Conservation (phyloP, 805 yeast species). For the Nakazawaea laoshanensis region DNA sequence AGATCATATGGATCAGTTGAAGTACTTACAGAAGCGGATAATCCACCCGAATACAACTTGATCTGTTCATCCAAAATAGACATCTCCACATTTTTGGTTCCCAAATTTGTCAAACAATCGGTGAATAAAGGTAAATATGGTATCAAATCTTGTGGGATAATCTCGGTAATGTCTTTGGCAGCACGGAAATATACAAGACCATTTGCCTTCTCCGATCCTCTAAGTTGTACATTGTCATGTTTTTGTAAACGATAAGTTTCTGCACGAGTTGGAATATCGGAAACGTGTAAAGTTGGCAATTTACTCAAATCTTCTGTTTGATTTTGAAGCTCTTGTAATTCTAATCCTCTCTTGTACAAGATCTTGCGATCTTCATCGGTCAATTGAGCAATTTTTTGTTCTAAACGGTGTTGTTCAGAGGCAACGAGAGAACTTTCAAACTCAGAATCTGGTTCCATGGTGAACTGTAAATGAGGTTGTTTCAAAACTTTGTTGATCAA, state of each 20-base stretch:
- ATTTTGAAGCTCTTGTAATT: constrained; percentile 55
- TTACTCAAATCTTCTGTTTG: constrained; percentile 66
- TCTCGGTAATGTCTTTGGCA: constrained; percentile 42
- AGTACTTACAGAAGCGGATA: constrained; percentile 52
- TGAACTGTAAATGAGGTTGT: constrained; percentile 58
- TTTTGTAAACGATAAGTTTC: constrained; percentile 25
- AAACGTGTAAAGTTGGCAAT: constrained; percentile 67
- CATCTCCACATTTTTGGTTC: constrained; percentile 66
- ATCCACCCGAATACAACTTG: constrained; percentile 77
- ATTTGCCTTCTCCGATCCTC: constrained; percentile 42
- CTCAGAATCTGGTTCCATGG: constrained; percentile 62
- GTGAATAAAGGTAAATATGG: constrained; percentile 71
- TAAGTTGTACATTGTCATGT: constrained; percentile 22
- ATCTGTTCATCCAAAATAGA: constrained; percentile 81
- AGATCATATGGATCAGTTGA: constrained; percentile 46
- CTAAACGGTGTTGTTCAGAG: constrained; percentile 52
- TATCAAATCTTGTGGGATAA: constrained; percentile 52
- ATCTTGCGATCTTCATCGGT: constrained; percentile 46
- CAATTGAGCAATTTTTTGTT: constrained; percentile 31
- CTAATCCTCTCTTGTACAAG: constrained; percentile 52
- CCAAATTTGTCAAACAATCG: constrained; percentile 76
- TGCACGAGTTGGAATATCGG: constrained; percentile 62
- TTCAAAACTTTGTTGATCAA: constrained; percentile 45
- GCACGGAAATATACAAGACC: constrained; percentile 75
- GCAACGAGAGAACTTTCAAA: constrained; percentile 41